Percentiles rank a stretch among this genome's conserved stretches.
These are phyloP conservation scores for Gynostemma pentaphyllum DNA, from an alignment of 306 rosid species.

Conservation along the genomic window DNA sequence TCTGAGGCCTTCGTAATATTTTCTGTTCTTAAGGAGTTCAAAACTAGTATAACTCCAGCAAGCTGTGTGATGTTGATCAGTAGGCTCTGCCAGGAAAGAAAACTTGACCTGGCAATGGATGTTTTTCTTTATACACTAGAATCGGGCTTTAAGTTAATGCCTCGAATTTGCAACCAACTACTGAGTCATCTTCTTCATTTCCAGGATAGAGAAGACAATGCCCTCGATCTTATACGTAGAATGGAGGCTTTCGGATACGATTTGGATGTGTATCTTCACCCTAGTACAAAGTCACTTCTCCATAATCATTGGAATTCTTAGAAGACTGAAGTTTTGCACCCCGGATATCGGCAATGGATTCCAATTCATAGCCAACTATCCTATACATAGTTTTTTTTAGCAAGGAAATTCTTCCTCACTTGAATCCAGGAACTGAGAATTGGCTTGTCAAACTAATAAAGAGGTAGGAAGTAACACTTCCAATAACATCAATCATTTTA, in stretches of 20 bases:
- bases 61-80: slow-evolving; percentile 64
- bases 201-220: slow-evolving; percentile 25
- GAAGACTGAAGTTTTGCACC: not conserved
- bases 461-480: not conserved
- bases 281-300: slow-evolving; percentile 22
- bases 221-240: slow-evolving; percentile 30
- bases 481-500: not conserved
- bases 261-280: slow-evolving; percentile 15
- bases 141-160: slow-evolving; percentile 32
- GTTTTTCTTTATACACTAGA: slow-evolving; percentile 53
- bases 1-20: slow-evolving; percentile 44
- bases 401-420: not conserved
- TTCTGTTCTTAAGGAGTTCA: slow-evolving; percentile 48
- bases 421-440: not conserved
- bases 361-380: not conserved
- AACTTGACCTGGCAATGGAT: slow-evolving; percentile 35
- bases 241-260: slow-evolving; percentile 47
- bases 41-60: slow-evolving; percentile 40
- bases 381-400: not conserved
- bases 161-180: slow-evolving; percentile 28
- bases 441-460: not conserved
- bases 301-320: not conserved
- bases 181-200: slow-evolving; percentile 27
- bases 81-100: slow-evolving; percentile 34
- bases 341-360: not conserved